Conservation (phyloP, 2,329 filamentous ascomycete species). For the Trichophaea hybrida region DNA sequence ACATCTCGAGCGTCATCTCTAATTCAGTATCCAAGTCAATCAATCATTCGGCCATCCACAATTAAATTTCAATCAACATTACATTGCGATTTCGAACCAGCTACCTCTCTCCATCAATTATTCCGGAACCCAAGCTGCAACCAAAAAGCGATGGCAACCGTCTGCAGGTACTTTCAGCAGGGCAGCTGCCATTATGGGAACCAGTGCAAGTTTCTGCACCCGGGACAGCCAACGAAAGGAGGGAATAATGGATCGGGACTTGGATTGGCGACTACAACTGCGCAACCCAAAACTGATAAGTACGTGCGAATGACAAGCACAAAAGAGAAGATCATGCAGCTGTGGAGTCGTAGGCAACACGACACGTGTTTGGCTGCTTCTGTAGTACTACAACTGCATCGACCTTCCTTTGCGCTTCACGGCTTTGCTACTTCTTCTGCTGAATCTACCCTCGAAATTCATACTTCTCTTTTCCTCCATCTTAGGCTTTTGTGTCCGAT, state of each 20-base stretch:
- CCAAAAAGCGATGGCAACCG: not conserved
- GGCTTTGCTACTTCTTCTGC: too few relatives aligned
- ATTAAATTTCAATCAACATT: too few relatives aligned
- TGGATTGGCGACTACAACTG: too few relatives aligned
- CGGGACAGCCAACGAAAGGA: slow-evolving; percentile 6
- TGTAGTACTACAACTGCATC: not conserved
- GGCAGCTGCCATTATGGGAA: slow-evolving; percentile 16
- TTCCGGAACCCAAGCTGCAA: too few relatives aligned
- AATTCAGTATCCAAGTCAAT: too few relatives aligned
- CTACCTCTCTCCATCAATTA: too few relatives aligned
- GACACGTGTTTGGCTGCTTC: not conserved
- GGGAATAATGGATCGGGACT: not conserved
- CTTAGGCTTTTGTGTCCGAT: not conserved
- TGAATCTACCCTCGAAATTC: not conserved
- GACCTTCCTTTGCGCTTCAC: not conserved
- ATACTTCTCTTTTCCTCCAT: not conserved
- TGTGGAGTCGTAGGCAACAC: not conserved
- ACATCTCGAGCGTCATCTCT: too few relatives aligned
- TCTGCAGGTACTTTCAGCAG: slow-evolving; percentile 18
- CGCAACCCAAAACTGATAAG: not conserved
- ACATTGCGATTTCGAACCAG: too few relatives aligned
- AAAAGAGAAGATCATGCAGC: not conserved
- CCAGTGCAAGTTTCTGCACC: slow-evolving; percentile 18
- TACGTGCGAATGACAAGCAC: not conserved
- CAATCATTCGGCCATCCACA: too few relatives aligned